Base-by-base conservation (phyloP, 169 alveolate genomes). In the Theileria equi region DNA sequence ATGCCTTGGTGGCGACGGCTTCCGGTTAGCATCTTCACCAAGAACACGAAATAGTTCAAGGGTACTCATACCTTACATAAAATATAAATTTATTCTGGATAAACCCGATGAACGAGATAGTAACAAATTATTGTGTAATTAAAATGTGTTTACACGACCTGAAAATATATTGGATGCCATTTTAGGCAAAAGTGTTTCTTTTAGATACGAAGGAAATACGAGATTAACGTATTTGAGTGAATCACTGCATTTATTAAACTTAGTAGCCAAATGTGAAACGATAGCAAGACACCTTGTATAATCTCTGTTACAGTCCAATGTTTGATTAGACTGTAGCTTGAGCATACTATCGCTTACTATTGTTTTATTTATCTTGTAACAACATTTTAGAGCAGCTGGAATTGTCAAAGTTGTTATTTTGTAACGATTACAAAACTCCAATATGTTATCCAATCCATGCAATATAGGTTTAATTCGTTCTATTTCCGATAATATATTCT, bases 361-460 rank as follows among this genome's bases (percentile, higher is more conserved):
- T 17, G 57, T 1, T 29, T 60, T 45, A 26, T 60, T 60, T 0
- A 60, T 48, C 34, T 60, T 28, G 38, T 32, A 64, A 34, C 80
- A 63, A 52, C 84, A 74, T 28, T 69, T 50, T 32, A 74, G 66
- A n/a, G 78, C 44, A 4, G 79, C 84, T 23, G 84, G 84, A n/a
- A 74, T 19, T n/a, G 65, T 34, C 35, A 74, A 34, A 0, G 84
- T 55, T 19, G n/a, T 47, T n/a, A 74, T 64, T 21, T 55, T 53
- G 60, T 53, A 50, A 16, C 25, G 25, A 35, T 5, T 41, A 34
- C 84, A 74, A 8, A 49, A 35, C 3, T 16, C 3, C 41, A 74
- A 25, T 11, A 74, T 74, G 21, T 55, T 31, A 5, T 49, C 58
- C 59, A 74, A 28, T 7, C 84, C 84, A 3, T 35, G 8, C 23